Base-by-base conservation (phyloP, 257 asterid genomes). In the Asclepias syriaca region DNA sequence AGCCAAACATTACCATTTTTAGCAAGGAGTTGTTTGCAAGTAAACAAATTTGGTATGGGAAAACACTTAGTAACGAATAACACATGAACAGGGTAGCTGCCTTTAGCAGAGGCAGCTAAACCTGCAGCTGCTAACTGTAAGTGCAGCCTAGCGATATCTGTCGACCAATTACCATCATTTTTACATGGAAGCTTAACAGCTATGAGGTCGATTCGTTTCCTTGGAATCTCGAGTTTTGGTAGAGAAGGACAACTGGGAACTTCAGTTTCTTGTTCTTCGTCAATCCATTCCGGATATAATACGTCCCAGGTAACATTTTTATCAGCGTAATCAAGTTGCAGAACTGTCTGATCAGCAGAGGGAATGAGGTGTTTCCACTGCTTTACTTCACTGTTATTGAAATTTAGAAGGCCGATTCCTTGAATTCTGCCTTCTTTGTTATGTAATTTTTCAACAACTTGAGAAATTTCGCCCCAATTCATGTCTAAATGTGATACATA, bases 211-310 rank as follows among this genome's bases (percentile, higher is more conserved):
- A 87, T 81, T n/a, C 90, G 81, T 32, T 72, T 81, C 34, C 75
- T 73, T 34, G 96, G 96, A 1, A 87, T 81, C 27, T 85, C 77
- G 6, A 87, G 69, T 39, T 72, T 77, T 5, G 98, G 98, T 2
- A 90, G 72, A 0, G 89, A 75, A 5, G 98, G 96, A 76, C 97
- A 93, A 22, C 76, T 85, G 5, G 97, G 98, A 32, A 90, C 83
- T 8, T 80, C 90, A 4, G 76, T 83, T 45, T 90, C 93, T 72
- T 93, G 95, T 46, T 93, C 98, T 75, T 93, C 97, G 64, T 93
- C 98, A 51, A 93, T 93, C 98, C 98, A 93, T 74, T 93, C 98
- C 0, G 98, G 97, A 67, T 85, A 93, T 63, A 93, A 72, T 3
- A 78, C 34, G 0, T 86, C 94, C 98, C 98, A 91, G 0, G 96